Evolutionary conservation across 108 stramenopile species (phyloP), one percentile per base, ranked within the genome.

Genomic region (Cylindrotheca closterium): DNA sequence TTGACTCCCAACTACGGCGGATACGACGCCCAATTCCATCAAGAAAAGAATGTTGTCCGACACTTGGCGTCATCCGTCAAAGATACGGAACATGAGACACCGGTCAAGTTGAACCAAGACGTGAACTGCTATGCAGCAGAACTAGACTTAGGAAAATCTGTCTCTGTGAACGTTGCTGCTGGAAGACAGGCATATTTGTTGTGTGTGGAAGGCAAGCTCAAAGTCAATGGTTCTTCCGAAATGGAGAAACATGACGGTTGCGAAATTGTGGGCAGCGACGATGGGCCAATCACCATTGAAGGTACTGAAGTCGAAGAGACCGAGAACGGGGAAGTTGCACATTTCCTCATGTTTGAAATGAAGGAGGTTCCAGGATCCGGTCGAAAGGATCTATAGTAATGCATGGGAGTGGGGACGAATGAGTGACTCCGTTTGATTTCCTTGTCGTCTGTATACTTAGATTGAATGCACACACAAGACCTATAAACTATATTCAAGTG

Each of bases 31-130:
- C 8, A 37, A 8, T 28, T 47, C 19, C n/a, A n/a, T n/a, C n/a
- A n/a, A n/a, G 31, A 50, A 2, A 62, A 57, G 33, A 87, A 88
- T 65, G 25, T 72, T 45, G 79, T 76, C 68, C 79, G 67, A 28
- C 88, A 88, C 70, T 59, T 92, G 10, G 87, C 87, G 15, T 78
- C 82, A 21, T 77, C 78, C 46, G 70, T 57, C 8, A 48, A 65
- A 23, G 55, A 74, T 33, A 45, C 26, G 30, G 22, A 30, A 2
- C 51, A 47, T 1, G 57, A 62, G 1, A 69, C 67, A 12, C 83
- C 85, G 7, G 83, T 93, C 55, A 51, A 87, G 56, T 87, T 90
- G 60, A 50, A 74, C 24, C 87, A 89, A 65, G 87, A 87, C 64
- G 71, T 56, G 17, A 80, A 90, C 74, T 17, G 77, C 15, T 91